Percentiles rank a stretch among this genome's conserved stretches.
These are phyloP conservation scores for Termitomyces sp. DNA, from an alignment of 768 basidiomycete species.

Conservation along the genomic window DNA sequence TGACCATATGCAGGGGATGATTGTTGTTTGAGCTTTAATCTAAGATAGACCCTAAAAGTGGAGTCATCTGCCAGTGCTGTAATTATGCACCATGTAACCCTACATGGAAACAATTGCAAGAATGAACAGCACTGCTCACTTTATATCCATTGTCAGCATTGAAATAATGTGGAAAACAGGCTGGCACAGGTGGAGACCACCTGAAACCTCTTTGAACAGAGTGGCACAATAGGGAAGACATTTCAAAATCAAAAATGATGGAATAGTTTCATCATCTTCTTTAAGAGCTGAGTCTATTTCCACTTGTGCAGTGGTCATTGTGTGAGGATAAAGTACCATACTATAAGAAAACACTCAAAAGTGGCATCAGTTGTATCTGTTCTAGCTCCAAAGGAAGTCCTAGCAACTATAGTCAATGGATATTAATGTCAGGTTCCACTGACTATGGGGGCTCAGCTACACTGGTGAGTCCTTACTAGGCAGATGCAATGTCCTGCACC, in stretches of 20 bases:
- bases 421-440: background rate
- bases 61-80: background rate
- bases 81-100: background rate
- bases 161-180: background rate
- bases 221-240: background rate
- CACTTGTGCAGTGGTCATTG: background rate
- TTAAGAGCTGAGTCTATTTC: background rate
- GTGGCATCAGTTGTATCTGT: background rate
- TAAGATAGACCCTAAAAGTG: background rate
- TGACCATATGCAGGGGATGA: constrained; percentile 5
- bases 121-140: background rate
- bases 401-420: background rate
- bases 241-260: background rate
- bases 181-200: background rate
- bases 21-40: background rate
- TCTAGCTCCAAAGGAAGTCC: background rate
- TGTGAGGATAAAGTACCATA: background rate
- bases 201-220: background rate
- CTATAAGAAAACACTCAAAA: background rate
- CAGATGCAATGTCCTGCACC: no score
- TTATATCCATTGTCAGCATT: constrained; percentile 1
- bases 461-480: no score
- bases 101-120: background rate
- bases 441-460: no score
- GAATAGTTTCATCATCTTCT: constrained; percentile 1